Percentiles rank a stretch among this genome's conserved stretches.
Conservation (phyloP, 768 basidiomycete species). For the Exsudoporus frostii region DNA sequence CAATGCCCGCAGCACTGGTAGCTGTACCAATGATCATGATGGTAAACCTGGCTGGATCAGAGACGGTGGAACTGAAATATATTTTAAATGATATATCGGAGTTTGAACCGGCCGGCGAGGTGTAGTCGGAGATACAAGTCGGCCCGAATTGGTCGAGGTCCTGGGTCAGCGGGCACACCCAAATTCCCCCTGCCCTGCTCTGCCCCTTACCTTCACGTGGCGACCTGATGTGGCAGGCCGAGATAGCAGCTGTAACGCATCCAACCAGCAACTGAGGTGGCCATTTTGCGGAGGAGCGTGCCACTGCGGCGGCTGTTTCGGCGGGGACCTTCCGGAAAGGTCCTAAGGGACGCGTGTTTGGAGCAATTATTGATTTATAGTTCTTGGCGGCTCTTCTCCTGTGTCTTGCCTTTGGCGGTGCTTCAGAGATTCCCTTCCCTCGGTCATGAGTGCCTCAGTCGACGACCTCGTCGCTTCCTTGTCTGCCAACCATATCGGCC, state of each 20-base stretch:
- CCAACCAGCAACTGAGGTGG: conserved; percentile 8
- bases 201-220: conserved; percentile 1
- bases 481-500: conserved; percentile 47
- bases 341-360: conserved; percentile 24
- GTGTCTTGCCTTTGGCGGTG: background rate
- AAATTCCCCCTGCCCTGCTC: background rate
- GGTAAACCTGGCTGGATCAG: too few relatives aligned
- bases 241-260: background rate
- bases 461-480: conserved; percentile 52
- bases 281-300: background rate
- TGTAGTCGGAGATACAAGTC: background rate
- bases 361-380: conserved; percentile 17
- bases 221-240: background rate
- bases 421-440: background rate
- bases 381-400: conserved; percentile 9
- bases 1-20: too few relatives aligned
- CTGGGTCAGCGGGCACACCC: background rate
- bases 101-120: background rate
- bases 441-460: conserved; percentile 43
- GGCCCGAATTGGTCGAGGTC: background rate
- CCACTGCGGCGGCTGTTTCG: background rate
- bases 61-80: too few relatives aligned
- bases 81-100: too few relatives aligned
- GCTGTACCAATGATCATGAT: too few relatives aligned
- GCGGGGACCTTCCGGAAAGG: conserved; percentile 10